Evolutionary conservation across 73 alveolate species (phyloP), one percentile per base, ranked within the genome.

Genomic region (Blepharisma stoltei): DNA sequence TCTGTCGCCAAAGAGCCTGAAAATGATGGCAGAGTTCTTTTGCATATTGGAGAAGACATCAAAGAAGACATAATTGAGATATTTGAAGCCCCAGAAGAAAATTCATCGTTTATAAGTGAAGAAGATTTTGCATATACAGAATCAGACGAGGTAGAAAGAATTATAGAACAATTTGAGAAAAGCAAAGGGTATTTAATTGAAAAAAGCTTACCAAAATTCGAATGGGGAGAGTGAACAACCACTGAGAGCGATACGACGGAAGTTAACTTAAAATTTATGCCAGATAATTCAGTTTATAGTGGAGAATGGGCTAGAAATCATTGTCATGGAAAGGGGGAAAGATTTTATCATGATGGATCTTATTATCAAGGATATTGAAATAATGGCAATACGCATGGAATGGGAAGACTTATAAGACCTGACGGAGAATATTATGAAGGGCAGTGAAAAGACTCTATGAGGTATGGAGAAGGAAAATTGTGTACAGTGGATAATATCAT

Each of bases 331-430:
- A 32, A 32, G 3, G 41, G n/a, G 2, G 73, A 38, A 25, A 60
- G 14, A 2, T 25, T 60, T 20, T 38, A 14, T 60, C 18, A 60
- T 18, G 46, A 60, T 14, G 45, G 45, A 4, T 18, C 73, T 20
- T 60, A 60, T 60, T 60, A 60, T 25, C 14, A 14, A 2, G 73
- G 73, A 25, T 14, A 60, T 25, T 60, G 14, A n/a, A 38, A n/a
- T 18, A 11, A 60, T 18, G 73, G 73, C 49, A 8, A 18, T 2
- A 60, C 14, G 5, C n/a, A 60, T 20, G 73, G 73, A 20, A 20
- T 18, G 14, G 73, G 73, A 2, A 60, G 73, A 60, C 73, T 60
- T 60, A 38, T 60, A 8, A 60, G 49, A 18, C 41, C 41, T 32
- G 37, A 25, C 2, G 37, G 11, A 20, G n/a, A 18, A 14, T 60